phyloP scores from a whole-genome alignment of 2,329 filamentous ascomycete genomes.

The Dichotomopilus funicola region DNA sequence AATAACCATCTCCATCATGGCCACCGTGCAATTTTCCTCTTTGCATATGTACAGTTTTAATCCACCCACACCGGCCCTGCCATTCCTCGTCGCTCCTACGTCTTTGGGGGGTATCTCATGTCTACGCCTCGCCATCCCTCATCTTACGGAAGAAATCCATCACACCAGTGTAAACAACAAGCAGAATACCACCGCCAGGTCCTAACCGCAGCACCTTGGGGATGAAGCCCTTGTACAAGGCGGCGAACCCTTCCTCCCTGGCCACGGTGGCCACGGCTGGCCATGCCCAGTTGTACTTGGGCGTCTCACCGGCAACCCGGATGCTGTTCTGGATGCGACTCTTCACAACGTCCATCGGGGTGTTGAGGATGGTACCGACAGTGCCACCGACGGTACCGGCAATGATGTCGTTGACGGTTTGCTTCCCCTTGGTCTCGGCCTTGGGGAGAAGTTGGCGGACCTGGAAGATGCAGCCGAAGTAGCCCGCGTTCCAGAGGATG shows the following conservation, averaged over 20 bases:
- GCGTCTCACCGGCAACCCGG: conserved; percentile 69
- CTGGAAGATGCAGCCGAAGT: conserved; percentile 99
- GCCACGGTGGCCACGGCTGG: conserved; percentile 78
- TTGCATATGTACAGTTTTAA: background rate
- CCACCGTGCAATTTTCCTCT: too few relatives aligned
- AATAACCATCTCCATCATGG: background rate
- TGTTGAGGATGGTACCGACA: conserved; percentile 83
- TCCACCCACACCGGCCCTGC: background rate
- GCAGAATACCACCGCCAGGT: conserved; percentile 63
- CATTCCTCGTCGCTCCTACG: background rate
- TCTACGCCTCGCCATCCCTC: conserved; percentile 23
- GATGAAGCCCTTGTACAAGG: conserved; percentile 95
- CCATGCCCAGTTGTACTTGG: conserved; percentile 99
- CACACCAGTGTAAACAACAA: conserved; percentile 80
- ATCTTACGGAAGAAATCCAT: conserved; percentile 86
- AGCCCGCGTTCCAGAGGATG: conserved; percentile 79
- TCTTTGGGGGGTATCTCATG: background rate
- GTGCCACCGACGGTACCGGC: conserved; percentile 87
- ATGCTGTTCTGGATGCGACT: conserved; percentile 92
- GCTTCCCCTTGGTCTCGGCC: conserved; percentile 69
- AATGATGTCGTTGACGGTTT: conserved; percentile 82
- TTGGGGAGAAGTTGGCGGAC: conserved; percentile 77
- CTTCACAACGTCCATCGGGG: conserved; percentile 96
- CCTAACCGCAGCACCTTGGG: conserved; percentile 83
- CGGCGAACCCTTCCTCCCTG: conserved; percentile 85